phyloP scores from a whole-genome alignment of 2,329 filamentous ascomycete species.

The Exophiala oligosperma region DNA sequence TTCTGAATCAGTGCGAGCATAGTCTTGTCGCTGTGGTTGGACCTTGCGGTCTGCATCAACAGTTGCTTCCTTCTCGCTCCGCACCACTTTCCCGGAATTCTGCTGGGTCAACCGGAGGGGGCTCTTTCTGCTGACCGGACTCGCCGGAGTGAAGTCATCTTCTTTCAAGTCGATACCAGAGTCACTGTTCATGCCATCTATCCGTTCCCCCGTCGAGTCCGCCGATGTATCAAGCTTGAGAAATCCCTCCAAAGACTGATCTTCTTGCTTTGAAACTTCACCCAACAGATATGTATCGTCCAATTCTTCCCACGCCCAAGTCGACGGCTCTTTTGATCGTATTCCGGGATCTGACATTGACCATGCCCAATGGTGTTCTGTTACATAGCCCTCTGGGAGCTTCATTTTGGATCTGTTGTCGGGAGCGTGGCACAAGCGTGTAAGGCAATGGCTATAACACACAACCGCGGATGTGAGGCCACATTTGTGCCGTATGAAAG shows the following conservation, averaged over 20 bases:
- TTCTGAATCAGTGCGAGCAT: not conserved
- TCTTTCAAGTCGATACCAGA: not conserved
- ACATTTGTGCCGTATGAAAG: too few relatives aligned
- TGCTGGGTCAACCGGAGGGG: too few relatives aligned
- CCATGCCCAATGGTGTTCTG: constrained; percentile 4
- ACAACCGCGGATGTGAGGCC: too few relatives aligned
- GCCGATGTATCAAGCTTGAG: not conserved
- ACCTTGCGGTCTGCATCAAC: not conserved
- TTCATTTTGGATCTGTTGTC: not conserved
- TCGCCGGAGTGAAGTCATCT: too few relatives aligned
- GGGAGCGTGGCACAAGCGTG: too few relatives aligned
- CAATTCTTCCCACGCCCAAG: constrained; percentile 4
- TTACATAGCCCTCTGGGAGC: constrained; percentile 4
- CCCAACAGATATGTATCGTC: constrained; percentile 4
- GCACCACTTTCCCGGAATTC: too few relatives aligned
- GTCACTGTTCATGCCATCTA: not conserved
- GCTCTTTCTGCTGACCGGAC: too few relatives aligned
- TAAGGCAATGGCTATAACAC: too few relatives aligned
- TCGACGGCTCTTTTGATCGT: not conserved
- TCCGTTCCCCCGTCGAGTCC: not conserved
- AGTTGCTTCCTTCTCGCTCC: not conserved
- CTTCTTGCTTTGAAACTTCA: not conserved
- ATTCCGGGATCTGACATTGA: not conserved
- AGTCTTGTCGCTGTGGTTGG: not conserved
- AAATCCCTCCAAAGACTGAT: not conserved